Evolutionary conservation across 2,329 filamentous ascomycete species (phyloP), one percentile per base, ranked within the genome.

Genomic region (Clathrospora elynae): DNA sequence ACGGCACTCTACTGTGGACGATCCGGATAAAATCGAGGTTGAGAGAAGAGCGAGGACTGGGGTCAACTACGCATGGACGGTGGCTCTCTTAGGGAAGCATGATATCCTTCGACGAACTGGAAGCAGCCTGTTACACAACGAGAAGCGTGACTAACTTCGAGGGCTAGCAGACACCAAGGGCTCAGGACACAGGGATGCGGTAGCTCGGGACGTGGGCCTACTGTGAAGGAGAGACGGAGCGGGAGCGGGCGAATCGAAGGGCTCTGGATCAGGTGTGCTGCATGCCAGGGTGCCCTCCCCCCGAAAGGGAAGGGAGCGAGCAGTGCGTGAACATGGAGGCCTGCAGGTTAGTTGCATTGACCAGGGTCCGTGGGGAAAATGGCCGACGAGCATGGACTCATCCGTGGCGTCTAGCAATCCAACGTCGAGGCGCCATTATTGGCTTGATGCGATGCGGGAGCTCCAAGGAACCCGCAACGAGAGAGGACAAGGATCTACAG

Each of bases 1-100:
- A 68, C 59, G 60, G 66, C 59, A 67, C 66, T 67, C 58, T 67
- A 62, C 58, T 59, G 55, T 57, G 49, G 66, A 59, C 53, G 66
- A 67, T 67, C 68, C 66, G 68, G 67, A 62, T 70, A 70, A 70
- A 53, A 71, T 68, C 59, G 63, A 67, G 61, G 62, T 62, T 65
- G 64, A 68, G 62, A 59, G 57, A 59, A 58, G 56, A 46, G 50
- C 56, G 62, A 62, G 57, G 60, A 57, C 61, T 60, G 57, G 66
- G 67, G 62, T 64, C 54, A 56, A 63, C 53, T 54, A 66, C 55
- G 59, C 57, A 62, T 69, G 64, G 66, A 67, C 59, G 58, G 52
- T 46, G 49, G 54, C 43, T 54, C 51, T 62, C 57, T 64, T 66
- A 62, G 61, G 62, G 55, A 63, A 67, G 64, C 59, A 65, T 66